Evolutionary conservation across 257 asterid genomes (phyloP), one percentile per base, ranked within the genome.

Genomic region (Galeopsis tetrahit): DNA sequence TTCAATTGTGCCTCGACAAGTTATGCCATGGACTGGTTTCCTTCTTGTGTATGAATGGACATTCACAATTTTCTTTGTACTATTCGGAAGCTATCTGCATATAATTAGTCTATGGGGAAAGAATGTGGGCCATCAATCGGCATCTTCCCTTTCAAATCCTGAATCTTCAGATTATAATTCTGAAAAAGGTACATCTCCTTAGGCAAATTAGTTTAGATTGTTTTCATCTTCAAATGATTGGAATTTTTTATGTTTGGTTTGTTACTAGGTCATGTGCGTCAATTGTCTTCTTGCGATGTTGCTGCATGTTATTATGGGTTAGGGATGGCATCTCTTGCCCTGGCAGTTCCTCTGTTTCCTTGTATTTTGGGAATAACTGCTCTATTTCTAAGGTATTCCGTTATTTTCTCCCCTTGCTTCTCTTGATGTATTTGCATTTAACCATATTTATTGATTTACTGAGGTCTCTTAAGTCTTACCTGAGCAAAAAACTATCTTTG

Each of bases 11-110:
- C 99, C 99, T 69, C 87, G 85, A 48, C 98, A 92, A 89, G 84
- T 92, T 46, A 87, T 85, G 84, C 99, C 99, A 3, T 95, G 98
- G 99, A 90, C 97, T 64, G 99, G 99, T 69, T 79, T 95, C 63
- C 72, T 90, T 68, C 92, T 95, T 21, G 87, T 95, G 87, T 95
- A 88, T 17, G 98, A 95, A 67, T 95, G 99, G 99, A 83, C 96
- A 67, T 92, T 92, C 89, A 83, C 95, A 32, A 66, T 92, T 63
- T 90, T 90, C 90, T 83, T 85, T 83, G 51, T 92, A 60, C 78
- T 85, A 38, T 85, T 88, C 28, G 97, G 97, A 70, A 81, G 86
- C 82, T 95, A 92, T 79, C 76, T 95, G 78, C 87, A 82, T 77
- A 61, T 84, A 11, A 68, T 91, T 71, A 72, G 65, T 77, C 86